These are phyloP conservation scores for Lupinus albus DNA, from an alignment of 306 rosid genomes.

Conservation along the genomic window DNA sequence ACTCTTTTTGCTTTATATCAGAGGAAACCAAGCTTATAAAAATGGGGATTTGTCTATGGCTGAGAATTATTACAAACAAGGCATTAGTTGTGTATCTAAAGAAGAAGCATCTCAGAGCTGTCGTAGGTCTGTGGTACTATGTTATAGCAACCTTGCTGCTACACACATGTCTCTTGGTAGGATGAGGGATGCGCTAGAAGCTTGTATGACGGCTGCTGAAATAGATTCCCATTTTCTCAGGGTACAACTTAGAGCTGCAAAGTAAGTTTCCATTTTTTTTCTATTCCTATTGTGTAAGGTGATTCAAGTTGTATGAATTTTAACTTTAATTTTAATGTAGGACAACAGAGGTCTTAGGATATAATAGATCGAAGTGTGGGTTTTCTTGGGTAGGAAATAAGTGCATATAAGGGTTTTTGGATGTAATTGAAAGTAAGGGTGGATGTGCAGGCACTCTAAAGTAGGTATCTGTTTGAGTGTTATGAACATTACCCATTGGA, in stretches of 20 bases:
- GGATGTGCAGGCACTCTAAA: conserved; percentile 12
- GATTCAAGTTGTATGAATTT: conserved; percentile 39
- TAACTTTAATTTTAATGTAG: conserved; percentile 11
- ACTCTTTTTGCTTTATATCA: conserved; percentile 51
- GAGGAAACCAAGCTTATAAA: conserved; percentile 93
- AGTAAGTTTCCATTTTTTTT: conserved; percentile 60
- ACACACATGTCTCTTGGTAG: conserved; percentile 90
- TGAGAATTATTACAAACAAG: conserved; percentile 81
- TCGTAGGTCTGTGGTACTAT: conserved; percentile 86
- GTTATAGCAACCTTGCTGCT: conserved; percentile 99
- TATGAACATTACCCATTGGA: no score
- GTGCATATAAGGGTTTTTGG: background rate
- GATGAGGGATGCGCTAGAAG: conserved; percentile 81
- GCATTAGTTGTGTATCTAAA: conserved; percentile 64
- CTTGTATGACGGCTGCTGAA: conserved; percentile 76
- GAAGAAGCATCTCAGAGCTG: conserved; percentile 67
- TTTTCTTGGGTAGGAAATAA: conserved; percentile 26
- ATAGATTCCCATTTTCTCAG: conserved; percentile 82
- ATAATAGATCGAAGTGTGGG: conserved; percentile 11
- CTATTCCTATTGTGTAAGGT: background rate
- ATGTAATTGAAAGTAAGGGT: conserved; percentile 24
- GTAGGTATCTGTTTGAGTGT: background rate
- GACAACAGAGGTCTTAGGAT: conserved; percentile 27
- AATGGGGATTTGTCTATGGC: conserved; percentile 79
- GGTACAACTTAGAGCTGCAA: conserved; percentile 95